Conservation (phyloP, 2,329 filamentous ascomycete genomes). For the Colletotrichum shisoi region DNA sequence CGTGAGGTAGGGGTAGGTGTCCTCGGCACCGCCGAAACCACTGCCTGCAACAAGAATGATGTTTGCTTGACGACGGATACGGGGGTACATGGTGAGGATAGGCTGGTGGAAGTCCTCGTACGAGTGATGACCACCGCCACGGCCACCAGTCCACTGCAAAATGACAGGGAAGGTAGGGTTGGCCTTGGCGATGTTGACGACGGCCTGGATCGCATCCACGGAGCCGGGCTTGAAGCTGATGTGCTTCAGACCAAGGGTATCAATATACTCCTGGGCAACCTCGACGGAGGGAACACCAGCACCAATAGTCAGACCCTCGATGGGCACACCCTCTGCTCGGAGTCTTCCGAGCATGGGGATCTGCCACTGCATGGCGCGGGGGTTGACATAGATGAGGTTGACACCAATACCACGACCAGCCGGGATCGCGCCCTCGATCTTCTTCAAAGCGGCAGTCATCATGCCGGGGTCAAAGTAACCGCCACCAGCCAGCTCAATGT, state of each 20-base stretch:
- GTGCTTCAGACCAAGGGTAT: constrained; percentile 90
- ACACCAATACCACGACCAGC: constrained; percentile 86
- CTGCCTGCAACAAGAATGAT: constrained; percentile 89
- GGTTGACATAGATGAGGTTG: constrained; percentile 92
- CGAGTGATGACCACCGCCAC: constrained; percentile 92
- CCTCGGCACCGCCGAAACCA: constrained; percentile 88
- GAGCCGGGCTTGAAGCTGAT: constrained; percentile 95
- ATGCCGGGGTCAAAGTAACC: constrained; percentile 85
- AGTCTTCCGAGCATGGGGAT: constrained; percentile 83
- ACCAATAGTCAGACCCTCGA: constrained; percentile 91
- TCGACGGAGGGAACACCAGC: constrained; percentile 94
- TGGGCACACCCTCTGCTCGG: constrained; percentile 84
- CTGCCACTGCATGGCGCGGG: constrained; percentile 89
- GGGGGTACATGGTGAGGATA: constrained; percentile 87
- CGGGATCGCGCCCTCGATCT: constrained; percentile 85
- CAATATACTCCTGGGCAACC: constrained; percentile 91
- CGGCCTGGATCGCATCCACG: constrained; percentile 83
- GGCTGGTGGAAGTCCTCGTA: constrained; percentile 96
- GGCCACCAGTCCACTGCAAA: constrained; percentile 92
- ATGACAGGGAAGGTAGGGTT: constrained; percentile 93
- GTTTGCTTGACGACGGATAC: constrained; percentile 85
- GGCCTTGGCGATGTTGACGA: constrained; percentile 93
- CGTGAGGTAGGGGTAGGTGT: constrained; percentile 91
- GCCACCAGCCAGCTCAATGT: constrained; percentile 88
- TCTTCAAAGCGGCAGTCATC: constrained; percentile 82